phyloP scores from a whole-genome alignment of 2,329 filamentous ascomycete genomes.

The Trichoderma hamatum region DNA sequence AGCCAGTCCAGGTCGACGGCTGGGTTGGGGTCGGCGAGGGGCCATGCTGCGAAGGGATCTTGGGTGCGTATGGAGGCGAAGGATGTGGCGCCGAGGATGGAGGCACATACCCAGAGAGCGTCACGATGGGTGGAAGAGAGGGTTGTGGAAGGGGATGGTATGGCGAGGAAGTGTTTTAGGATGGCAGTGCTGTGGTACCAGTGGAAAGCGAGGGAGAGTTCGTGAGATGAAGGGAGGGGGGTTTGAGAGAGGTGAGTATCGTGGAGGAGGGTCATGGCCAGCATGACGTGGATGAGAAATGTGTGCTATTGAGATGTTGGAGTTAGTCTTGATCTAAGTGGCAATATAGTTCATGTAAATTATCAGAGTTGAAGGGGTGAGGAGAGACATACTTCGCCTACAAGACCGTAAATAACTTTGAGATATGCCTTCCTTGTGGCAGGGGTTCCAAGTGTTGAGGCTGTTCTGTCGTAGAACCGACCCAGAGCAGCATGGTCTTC shows the following conservation, averaged over 20 bases:
- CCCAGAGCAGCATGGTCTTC: conserved; percentile 42
- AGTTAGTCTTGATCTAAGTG: neutral
- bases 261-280: conserved; percentile 57
- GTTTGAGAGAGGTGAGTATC: conserved; percentile 47
- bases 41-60: conserved; percentile 56
- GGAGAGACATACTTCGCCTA: conserved; percentile 41
- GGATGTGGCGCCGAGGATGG: conserved; percentile 50
- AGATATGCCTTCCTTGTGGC: conserved; percentile 40
- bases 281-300: conserved; percentile 58
- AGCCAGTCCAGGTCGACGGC: conserved; percentile 60
- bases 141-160: conserved; percentile 33
- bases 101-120: conserved; percentile 51
- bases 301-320: conserved; percentile 42
- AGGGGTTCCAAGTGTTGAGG: conserved; percentile 44
- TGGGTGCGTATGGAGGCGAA: conserved; percentile 49
- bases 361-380: no score
- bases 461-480: conserved; percentile 48
- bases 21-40: conserved; percentile 48
- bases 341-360: neutral
- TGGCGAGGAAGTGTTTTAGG: conserved; percentile 50
- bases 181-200: conserved; percentile 51
- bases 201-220: conserved; percentile 47
- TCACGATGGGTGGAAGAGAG: conserved; percentile 47
- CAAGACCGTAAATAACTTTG: conserved; percentile 43
- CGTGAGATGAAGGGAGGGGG: conserved; percentile 32